phyloP scores from a whole-genome alignment of 352 stramenopile species.

The Peronospora tabacina region DNA sequence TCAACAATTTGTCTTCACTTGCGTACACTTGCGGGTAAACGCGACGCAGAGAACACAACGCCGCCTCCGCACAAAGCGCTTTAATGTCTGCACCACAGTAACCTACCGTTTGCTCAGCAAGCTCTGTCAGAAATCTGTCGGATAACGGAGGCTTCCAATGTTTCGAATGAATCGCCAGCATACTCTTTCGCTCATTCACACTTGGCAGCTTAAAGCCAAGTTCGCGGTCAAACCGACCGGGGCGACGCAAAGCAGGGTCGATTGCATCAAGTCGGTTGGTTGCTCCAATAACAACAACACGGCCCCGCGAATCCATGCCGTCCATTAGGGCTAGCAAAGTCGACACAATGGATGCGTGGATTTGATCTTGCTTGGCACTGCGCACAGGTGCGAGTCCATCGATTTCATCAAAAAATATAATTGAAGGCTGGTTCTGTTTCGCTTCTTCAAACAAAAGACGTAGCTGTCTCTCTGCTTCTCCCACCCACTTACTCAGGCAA shows the following conservation, averaged over 20 bases:
- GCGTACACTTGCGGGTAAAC: conserved; percentile 85
- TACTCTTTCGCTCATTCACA: conserved; percentile 66
- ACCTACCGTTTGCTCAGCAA: conserved; percentile 78
- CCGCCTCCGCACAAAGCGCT: conserved; percentile 84
- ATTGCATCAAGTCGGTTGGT: conserved; percentile 96
- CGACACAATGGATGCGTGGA: conserved; percentile 90
- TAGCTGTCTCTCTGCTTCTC: conserved; percentile 87
- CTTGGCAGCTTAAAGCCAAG: conserved; percentile 87
- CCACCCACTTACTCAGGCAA: conserved; percentile 89
- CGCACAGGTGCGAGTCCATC: conserved; percentile 88
- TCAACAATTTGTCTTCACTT: conserved; percentile 69
- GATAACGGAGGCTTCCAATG: conserved; percentile 77
- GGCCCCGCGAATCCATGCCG: conserved; percentile 74
- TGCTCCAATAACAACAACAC: conserved; percentile 96
- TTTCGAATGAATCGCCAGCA: conserved; percentile 85
- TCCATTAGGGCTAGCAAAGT: conserved; percentile 91
- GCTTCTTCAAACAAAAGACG: conserved; percentile 89
- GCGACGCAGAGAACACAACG: conserved; percentile 80
- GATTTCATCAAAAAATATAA: conserved; percentile 95
- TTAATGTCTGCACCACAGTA: conserved; percentile 91
- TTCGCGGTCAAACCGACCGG: conserved; percentile 90
- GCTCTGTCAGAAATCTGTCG: conserved; percentile 51
- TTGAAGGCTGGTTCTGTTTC: conserved; percentile 85
- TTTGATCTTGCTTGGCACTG: conserved; percentile 91
- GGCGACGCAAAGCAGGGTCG: conserved; percentile 91